Conservation (phyloP, 768 basidiomycete genomes). For the Leccinum uliginosum region DNA sequence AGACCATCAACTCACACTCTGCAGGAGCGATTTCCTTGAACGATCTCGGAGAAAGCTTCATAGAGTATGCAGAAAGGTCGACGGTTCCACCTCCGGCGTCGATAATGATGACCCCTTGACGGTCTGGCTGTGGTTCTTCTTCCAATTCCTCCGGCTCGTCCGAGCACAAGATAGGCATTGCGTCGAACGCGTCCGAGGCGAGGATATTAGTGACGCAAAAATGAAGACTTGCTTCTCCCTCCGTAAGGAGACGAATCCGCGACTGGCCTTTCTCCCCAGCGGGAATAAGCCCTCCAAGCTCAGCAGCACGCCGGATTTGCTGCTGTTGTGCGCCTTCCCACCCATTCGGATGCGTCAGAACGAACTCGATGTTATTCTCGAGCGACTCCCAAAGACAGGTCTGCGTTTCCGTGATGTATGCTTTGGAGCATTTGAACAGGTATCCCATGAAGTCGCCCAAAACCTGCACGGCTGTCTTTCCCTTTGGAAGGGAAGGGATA, state of each 20-base stretch:
- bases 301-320: slow-evolving; percentile 48
- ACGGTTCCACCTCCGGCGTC: slow-evolving; percentile 46
- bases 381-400: slow-evolving; percentile 40
- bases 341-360: slow-evolving; percentile 59
- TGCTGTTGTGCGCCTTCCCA: slow-evolving; percentile 59
- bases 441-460: slow-evolving; percentile 43
- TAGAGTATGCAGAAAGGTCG: slow-evolving; percentile 37
- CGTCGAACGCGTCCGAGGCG: slow-evolving; percentile 25
- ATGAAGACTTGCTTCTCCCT: slow-evolving; percentile 53
- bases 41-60: slow-evolving; percentile 35
- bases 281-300: slow-evolving; percentile 46
- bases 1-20: slow-evolving; percentile 22
- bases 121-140: slow-evolving; percentile 12
- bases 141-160: slow-evolving; percentile 19
- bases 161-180: slow-evolving; percentile 5
- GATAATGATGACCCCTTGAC: slow-evolving; percentile 38
- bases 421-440: slow-evolving; percentile 37
- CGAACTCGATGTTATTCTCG: slow-evolving; percentile 40
- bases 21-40: slow-evolving; percentile 35
- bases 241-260: slow-evolving; percentile 52
- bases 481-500: slow-evolving; percentile 10
- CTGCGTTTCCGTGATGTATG: slow-evolving; percentile 44
- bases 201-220: slow-evolving; percentile 49
- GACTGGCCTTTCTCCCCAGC: slow-evolving; percentile 33
- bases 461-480: slow-evolving; percentile 9